phyloP scores from a whole-genome alignment of 805 yeast genomes.

The Ogataea methylovora region DNA sequence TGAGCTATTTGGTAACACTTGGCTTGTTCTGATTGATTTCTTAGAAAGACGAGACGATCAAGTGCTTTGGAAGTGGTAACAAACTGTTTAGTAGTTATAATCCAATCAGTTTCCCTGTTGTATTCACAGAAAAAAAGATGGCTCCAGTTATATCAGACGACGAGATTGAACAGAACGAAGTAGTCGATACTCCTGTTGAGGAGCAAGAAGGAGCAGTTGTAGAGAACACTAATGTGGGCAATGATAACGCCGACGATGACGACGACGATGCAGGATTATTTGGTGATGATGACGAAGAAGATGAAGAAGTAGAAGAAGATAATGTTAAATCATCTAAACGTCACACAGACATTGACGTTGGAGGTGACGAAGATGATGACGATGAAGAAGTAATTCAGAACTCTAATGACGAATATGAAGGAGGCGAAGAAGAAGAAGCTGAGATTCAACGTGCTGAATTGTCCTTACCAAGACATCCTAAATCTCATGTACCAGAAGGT shows the following conservation, averaged over 20 bases:
- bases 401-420: conserved; percentile 26
- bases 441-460: conserved; percentile 27
- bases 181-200: neutral
- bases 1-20: too few relatives aligned
- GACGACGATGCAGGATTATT: conserved; percentile 1
- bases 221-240: neutral
- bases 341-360: conserved; percentile 9
- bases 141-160: neutral
- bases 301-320: conserved; percentile 15
- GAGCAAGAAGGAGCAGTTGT: neutral
- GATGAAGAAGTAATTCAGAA: conserved; percentile 28
- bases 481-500: conserved; percentile 29
- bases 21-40: too few relatives aligned
- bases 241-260: conserved; percentile 5
- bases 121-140: too few relatives aligned
- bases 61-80: too few relatives aligned
- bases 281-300: conserved; percentile 5
- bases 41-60: too few relatives aligned
- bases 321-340: conserved; percentile 35
- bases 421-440: conserved; percentile 27
- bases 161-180: neutral
- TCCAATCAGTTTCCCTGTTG: too few relatives aligned
- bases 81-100: too few relatives aligned
- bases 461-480: conserved; percentile 45
- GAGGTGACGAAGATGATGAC: conserved; percentile 19